These are phyloP conservation scores for Stachybotrys echinatus DNA, from an alignment of 2,329 filamentous ascomycete species.

Conservation along the genomic window DNA sequence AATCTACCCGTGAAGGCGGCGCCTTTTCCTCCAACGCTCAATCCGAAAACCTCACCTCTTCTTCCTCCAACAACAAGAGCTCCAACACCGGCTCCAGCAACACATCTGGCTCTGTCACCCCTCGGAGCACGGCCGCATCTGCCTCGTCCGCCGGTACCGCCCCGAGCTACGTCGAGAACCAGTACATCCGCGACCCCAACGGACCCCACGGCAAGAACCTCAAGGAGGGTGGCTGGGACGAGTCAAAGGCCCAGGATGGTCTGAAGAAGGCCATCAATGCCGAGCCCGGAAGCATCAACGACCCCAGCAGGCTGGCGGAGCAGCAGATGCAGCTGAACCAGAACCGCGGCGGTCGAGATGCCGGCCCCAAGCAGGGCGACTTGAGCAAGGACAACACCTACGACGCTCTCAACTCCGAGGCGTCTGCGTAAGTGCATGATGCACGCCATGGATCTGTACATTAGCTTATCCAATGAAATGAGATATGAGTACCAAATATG, in stretches of 20 bases:
- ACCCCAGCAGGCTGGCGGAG: constrained; percentile 42
- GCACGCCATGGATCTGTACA: background rate
- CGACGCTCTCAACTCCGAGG: constrained; percentile 22
- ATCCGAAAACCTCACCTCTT: constrained; percentile 33
- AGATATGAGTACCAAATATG: background rate
- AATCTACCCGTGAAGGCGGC: constrained; percentile 59
- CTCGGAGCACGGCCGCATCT: background rate
- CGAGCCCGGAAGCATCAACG: constrained; percentile 41
- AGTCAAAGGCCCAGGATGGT: constrained; percentile 26
- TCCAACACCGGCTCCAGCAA: constrained; percentile 5
- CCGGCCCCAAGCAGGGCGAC: constrained; percentile 18
- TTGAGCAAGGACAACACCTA: constrained; percentile 20
- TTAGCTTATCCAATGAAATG: background rate
- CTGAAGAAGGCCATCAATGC: constrained; percentile 31
- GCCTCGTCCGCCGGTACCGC: constrained; percentile 19
- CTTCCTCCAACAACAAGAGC: background rate
- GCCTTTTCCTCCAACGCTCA: constrained; percentile 53
- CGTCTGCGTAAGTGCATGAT: constrained; percentile 15
- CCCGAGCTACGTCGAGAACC: constrained; percentile 31
- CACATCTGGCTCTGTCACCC: background rate
- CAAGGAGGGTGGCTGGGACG: constrained; percentile 29
- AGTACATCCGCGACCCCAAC: constrained; percentile 20
- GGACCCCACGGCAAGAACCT: constrained; percentile 40
- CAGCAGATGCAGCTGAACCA: constrained; percentile 27
- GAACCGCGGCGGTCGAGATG: constrained; percentile 13